A percentile compares a stretch with the other conserved stretches of the same genome.
These are phyloP conservation scores for Asparagopsis taxiformis DNA, from an alignment of 31 red algal genomes.

Conservation along the genomic window DNA sequence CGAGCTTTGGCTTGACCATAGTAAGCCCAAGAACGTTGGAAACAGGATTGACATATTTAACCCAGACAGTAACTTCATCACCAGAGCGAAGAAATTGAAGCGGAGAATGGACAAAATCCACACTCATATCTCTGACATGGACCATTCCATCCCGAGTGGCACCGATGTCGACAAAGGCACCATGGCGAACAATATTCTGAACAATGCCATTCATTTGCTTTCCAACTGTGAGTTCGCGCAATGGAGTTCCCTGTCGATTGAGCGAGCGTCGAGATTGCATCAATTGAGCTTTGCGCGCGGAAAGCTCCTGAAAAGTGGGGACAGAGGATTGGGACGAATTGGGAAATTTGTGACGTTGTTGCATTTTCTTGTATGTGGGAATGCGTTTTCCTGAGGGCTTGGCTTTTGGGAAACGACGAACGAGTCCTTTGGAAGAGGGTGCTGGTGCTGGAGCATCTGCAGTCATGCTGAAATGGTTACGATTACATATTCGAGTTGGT, in stretches of 20 bases:
- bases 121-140: slow-evolving; percentile 87
- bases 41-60: slow-evolving; percentile 77
- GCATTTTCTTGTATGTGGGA: slow-evolving; percentile 40
- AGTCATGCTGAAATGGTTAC: no score
- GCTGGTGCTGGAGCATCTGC: no score
- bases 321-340: no score
- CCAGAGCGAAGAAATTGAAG: slow-evolving; percentile 60
- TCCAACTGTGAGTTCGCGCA: slow-evolving; percentile 58
- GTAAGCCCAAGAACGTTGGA: slow-evolving; percentile 71
- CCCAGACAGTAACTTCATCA: slow-evolving; percentile 79
- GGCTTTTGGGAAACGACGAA: no score
- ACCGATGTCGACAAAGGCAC: slow-evolving; percentile 88
- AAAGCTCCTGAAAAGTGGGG: no score
- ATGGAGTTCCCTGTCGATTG: neutral
- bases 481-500: no score
- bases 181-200: slow-evolving; percentile 65
- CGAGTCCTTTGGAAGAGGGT: no score
- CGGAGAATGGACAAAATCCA: slow-evolving; percentile 77
- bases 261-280: no score
- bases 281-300: no score
- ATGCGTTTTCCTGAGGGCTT: no score
- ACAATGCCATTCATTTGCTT: slow-evolving; percentile 67
- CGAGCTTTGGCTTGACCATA: slow-evolving; percentile 68
- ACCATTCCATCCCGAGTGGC: slow-evolving; percentile 82
- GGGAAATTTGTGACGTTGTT: no score